Base-by-base conservation (phyloP, 257 asterid species). In the Sherardia arvensis region DNA sequence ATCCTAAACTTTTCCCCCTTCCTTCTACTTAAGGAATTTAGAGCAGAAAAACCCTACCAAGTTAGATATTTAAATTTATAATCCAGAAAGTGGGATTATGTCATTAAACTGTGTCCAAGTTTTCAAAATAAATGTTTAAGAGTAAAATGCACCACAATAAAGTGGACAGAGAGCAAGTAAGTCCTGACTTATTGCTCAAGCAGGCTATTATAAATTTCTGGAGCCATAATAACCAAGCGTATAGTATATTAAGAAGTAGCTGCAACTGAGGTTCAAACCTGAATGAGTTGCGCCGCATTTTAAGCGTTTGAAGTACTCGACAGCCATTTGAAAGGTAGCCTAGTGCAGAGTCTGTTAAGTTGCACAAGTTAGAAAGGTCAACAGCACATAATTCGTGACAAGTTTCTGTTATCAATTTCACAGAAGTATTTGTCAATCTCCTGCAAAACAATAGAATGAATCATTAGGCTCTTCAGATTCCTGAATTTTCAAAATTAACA, bases 251-350 rank as follows among this genome's bases (percentile, higher is more conserved):
- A 26, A 43, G 53, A 17, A 1, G 48, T 30, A 43, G 57, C 57
- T 27, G 27, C 11, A 62, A 8, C 15, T 23, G 53, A 64, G 38
- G 58, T 15, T 34, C 26, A 71, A 65, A 88, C 96, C 98, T 88
- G 84, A 91, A 91, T 65, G 66, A 53, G 76, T 79, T 86, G 66
- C 89, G 89, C 62, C 91, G 67, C 47, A 88, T 56, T 69, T 78
- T 91, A 69, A 91, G 84, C 53, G 56, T 68, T 59, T 81, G 83
- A 74, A 91, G 69, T 54, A 78, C 79, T 69, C 53, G 79, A 68
- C 98, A 88, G 65, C 98, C 95, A 82, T 84, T 91, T 56, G 96
- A 94, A 73, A 88, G 95, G 69, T 79, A 82, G 33, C 83, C 94
- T 21, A 91, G 32, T 64, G 97, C 86, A 71, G 77, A 57, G 78